Base-by-base conservation (phyloP, 2,329 filamentous ascomycete species). In the Pestalotiopsis sp. region DNA sequence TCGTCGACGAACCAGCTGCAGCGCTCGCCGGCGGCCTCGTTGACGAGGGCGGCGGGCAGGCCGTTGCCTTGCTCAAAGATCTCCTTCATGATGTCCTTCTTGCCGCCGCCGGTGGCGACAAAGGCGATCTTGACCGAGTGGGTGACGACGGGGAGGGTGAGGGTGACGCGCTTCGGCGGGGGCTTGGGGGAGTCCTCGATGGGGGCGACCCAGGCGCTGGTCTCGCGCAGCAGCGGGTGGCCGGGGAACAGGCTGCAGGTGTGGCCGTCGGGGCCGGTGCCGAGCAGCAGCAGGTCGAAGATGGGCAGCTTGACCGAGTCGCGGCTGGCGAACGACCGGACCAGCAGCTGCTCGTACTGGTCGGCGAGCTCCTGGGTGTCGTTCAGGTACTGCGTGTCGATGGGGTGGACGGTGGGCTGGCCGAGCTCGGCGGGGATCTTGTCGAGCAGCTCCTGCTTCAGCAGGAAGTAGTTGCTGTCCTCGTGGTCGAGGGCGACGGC, bases 161-260 rank as follows among this genome's bases (percentile, higher is more conserved):
- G 87, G 2, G 96, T 98, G 80, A 99, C 97, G 76, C 96, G 90
- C 82, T 90, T 91, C 61, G 94, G 88, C 61, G 96, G 96, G 52
- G 95, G 95, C 87, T 99, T 99, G 65, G 96, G 96, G 58, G 94
- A 97, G 84, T 98, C 94, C 76, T 92, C 90, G 77, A 98, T 97
- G 61, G 94, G 89, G 14, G 95, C 92, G 58, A 98, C 94, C 96
- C 96, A 99, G 67, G 95, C 94, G 76, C 91, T 91, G 45, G 89
- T 89, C 84, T 98, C 95, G 72, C 94, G 90, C 73, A 98, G 87
- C 67, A 98, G 87, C 69, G 91, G 89, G 79, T 98, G 95, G 67
- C 92, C 92, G 4, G 96, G 96, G 86, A 99, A 99, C 66, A 99
- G 86, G 75, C 92, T 96, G 90, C 96, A 98, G 41, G 96, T 98